Percentiles rank a stretch among this genome's conserved stretches.
These are phyloP conservation scores for Dipsacomyces acuminosporus DNA, from an alignment of 371 early-diverging fungal species.

Conservation along the genomic window DNA sequence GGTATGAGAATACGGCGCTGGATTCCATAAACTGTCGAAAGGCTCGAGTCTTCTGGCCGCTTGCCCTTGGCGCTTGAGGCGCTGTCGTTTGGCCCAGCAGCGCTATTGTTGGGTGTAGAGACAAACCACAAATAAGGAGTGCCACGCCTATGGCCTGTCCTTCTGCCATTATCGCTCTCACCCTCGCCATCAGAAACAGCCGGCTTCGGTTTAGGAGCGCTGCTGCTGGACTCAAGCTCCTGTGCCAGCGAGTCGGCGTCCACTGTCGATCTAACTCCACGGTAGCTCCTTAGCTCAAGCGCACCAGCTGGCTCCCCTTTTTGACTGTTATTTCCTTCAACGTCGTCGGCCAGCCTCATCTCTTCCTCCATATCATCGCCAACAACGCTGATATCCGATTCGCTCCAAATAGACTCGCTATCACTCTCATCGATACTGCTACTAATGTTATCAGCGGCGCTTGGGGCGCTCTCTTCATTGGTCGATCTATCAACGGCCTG, in stretches of 20 bases:
- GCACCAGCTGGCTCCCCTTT: background rate
- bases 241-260: conserved; percentile 6
- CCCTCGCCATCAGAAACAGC: background rate
- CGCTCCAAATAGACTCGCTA: conserved; percentile 3
- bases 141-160: background rate
- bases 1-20: conserved; percentile 28
- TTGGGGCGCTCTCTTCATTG: background rate
- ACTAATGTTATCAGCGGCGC: background rate
- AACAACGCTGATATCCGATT: conserved; percentile 8
- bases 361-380: conserved; percentile 2
- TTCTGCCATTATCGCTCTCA: background rate
- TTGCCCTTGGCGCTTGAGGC: background rate
- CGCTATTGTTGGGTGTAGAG: no score
- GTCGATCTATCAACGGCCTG: background rate
- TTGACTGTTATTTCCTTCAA: background rate
- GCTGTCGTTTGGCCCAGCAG: background rate
- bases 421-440: background rate
- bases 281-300: background rate
- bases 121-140: conserved; percentile 32
- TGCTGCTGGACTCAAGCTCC: conserved; percentile 2
- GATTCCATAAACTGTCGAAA: conserved; percentile 21
- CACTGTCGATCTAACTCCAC: background rate
- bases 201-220: no score
- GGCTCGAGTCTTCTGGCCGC: background rate
- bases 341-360: no score